Conservation (phyloP, 1,284 basidiomycete genomes). For the Abortiporus biennis region DNA sequence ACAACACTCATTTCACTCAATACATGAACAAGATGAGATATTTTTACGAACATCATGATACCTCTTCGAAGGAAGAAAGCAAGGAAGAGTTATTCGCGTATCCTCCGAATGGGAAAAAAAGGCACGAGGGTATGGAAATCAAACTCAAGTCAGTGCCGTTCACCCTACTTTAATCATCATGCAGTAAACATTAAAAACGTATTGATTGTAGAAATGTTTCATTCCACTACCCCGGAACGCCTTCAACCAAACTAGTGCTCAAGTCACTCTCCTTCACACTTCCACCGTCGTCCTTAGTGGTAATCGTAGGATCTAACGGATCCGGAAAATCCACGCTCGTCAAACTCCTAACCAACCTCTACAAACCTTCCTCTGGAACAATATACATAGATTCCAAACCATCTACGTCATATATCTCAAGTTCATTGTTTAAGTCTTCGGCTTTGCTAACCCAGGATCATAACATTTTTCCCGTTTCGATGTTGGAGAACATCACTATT, state of each 20-base stretch:
- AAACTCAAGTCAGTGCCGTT: conserved; percentile 26
- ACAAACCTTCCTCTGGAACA: conserved; percentile 53
- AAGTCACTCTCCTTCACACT: conserved; percentile 60
- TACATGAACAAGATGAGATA: neutral
- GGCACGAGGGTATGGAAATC: conserved; percentile 28
- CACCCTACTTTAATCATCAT: neutral
- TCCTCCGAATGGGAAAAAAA: neutral
- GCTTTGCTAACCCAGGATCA: conserved; percentile 70
- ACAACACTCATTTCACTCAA: neutral
- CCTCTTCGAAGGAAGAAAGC: neutral
- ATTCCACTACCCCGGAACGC: conserved; percentile 52
- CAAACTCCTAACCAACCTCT: conserved; percentile 60
- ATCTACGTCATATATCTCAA: conserved; percentile 45
- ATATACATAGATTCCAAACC: conserved; percentile 58
- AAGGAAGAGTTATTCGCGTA: neutral
- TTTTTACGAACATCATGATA: conserved; percentile 2
- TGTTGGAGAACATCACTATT: conserved; percentile 63
- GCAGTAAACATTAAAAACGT: neutral
- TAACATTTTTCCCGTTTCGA: conserved; percentile 63
- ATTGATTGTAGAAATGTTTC: conserved; percentile 48
- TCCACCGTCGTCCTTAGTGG: conserved; percentile 30
- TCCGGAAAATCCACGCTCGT: conserved; percentile 70
- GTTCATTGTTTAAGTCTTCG: conserved; percentile 50
- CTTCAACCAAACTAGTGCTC: conserved; percentile 38
- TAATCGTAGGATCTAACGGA: conserved; percentile 69